Base-by-base conservation (phyloP, 495 filamentous ascomycete genomes). In the Astrothelium subdiscretum region DNA sequence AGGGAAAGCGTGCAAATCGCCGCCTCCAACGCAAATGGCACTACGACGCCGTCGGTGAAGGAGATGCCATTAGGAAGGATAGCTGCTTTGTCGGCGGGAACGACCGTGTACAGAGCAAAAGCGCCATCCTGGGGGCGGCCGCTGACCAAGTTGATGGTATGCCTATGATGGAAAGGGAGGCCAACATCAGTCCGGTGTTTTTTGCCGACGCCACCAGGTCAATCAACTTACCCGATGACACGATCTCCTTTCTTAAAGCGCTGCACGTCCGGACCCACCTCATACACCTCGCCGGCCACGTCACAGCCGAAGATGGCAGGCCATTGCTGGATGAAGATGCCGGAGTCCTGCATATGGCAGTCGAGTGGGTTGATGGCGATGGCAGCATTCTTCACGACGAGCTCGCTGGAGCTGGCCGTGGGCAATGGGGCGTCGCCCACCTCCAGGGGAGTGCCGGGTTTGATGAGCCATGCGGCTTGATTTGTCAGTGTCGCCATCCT, bases 81-180 rank as follows among this genome's bases (percentile, higher is more conserved):
- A 27, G 75, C 68, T 15, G 72, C 71, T 64, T 71, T 71, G 40
- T 62, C 13, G 48, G 63, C 67, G 52, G 67, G 63, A 52, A 70
- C 48, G 62, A 66, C 63, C 42, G 68, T 69, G 58, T 72, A 73
- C 29, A 63, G 62, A 62, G 58, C 57, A 43, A 67, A 71, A 20
- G 71, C 73, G 29, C 72, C 69, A 67, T 75, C 69, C 62, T 71
- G 65, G 59, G 72, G 70, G 48, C 68, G 64, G 62, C 79, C 57
- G 79, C 84, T 65, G 63, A 77, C 13, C 77, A 87, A 66, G 73
- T 80, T 63, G 81, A 85, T 68, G 20, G 64, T 40, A n/a, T 75
- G 69, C 40, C 35, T 38, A 15, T 15, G 35, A 38, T 1, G 15
- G 8, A n/a, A 63, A 70, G 6, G 67, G 61, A 6, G 60, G 67